phyloP scores from a whole-genome alignment of 371 early-diverging fungal genomes.

The Syncephalis plumigaleata region DNA sequence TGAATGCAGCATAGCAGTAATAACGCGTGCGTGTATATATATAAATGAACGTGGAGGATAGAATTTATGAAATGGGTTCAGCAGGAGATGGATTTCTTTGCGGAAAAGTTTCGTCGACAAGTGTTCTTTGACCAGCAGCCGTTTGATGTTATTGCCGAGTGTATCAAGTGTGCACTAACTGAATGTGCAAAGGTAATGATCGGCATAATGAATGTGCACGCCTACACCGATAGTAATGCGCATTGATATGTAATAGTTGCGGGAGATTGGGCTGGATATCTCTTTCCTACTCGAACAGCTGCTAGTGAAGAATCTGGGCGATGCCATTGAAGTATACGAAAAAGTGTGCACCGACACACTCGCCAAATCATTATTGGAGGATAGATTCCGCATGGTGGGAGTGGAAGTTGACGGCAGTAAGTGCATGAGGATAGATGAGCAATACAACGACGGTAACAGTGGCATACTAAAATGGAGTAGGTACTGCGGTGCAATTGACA shows the following conservation, averaged over 20 bases:
- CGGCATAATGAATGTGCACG: no score
- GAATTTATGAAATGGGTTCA: conserved; percentile 86
- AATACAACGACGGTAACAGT: conserved; percentile 12
- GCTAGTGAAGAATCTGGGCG: conserved; percentile 48
- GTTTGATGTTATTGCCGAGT: conserved; percentile 70
- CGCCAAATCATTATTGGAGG: no score
- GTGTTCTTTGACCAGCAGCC: conserved; percentile 59
- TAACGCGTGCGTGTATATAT: no score
- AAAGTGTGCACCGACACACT: conserved; percentile 13
- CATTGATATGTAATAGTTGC: conserved; percentile 23
- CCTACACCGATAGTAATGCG: neutral
- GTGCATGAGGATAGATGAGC: conserved; percentile 39
- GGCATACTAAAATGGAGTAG: no score
- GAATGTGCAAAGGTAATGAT: conserved; percentile 40
- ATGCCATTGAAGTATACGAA: conserved; percentile 44
- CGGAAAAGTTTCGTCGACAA: conserved; percentile 69
- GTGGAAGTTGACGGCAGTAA: conserved; percentile 28
- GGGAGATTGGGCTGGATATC: conserved; percentile 64
- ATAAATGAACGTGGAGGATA: no score
- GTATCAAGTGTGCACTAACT: conserved; percentile 56
- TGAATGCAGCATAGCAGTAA: no score
- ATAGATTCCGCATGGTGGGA: conserved; percentile 4
- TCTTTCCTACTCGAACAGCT: conserved; percentile 68
- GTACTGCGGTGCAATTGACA: no score
- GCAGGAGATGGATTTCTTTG: conserved; percentile 67